Percentiles rank a stretch among this genome's conserved stretches.
Conservation (phyloP, 495 filamentous ascomycete genomes). For the Friedmanniomyces simplex region DNA sequence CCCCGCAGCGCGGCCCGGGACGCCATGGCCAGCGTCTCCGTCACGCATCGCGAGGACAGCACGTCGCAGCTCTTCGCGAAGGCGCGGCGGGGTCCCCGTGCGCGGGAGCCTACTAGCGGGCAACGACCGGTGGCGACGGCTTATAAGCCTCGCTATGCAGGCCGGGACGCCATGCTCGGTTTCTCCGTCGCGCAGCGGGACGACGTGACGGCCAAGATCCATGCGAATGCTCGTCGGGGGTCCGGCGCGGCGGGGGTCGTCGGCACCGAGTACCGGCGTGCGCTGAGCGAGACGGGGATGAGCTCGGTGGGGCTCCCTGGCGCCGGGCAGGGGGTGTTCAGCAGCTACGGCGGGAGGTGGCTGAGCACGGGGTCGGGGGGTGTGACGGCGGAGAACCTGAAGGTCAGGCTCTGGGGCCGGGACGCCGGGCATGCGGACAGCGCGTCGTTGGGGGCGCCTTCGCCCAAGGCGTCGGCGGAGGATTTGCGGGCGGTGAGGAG, state of each 20-base stretch:
- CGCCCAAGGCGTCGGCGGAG: not conserved
- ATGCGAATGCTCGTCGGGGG: not conserved
- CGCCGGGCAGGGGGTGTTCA: not conserved
- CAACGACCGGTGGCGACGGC: not conserved
- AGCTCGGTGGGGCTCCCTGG: not conserved
- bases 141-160: conserved; percentile 2
- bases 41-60: not conserved
- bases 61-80: not conserved
- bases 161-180: not conserved
- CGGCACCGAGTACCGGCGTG: not conserved
- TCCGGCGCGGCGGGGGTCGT: not conserved
- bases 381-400: not conserved
- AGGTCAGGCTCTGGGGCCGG: not conserved
- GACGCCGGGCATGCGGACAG: not conserved
- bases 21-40: not conserved
- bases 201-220: not conserved
- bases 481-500: not conserved
- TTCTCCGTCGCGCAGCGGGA: not conserved
- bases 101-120: not conserved
- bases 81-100: not conserved
- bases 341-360: not conserved
- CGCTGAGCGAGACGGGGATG: not conserved
- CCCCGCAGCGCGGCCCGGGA: not conserved
- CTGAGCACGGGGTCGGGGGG: not conserved
- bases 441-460: not conserved